These are phyloP conservation scores for Hypomyces rosellus DNA, from an alignment of 2,329 filamentous ascomycete species.

Conservation along the genomic window DNA sequence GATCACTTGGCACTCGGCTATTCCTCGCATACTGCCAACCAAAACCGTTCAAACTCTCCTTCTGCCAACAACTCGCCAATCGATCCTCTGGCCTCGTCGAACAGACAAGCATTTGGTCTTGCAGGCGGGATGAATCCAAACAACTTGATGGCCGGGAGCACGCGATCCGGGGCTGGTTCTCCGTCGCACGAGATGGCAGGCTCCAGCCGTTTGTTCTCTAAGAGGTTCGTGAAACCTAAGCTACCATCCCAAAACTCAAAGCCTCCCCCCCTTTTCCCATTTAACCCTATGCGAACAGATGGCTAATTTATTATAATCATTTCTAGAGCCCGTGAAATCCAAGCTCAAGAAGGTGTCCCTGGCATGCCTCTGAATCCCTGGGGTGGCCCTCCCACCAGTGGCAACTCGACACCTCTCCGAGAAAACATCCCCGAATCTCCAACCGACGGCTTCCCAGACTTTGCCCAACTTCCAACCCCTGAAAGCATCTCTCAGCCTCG, in stretches of 20 bases:
- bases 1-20: conserved; percentile 84
- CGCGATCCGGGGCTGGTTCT: conserved; percentile 85
- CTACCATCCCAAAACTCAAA: not conserved
- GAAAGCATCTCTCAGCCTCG: conserved; percentile 62
- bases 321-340: conserved; percentile 88
- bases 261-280: not conserved
- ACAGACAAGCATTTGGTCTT: conserved; percentile 68
- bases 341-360: conserved; percentile 84
- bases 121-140: conserved; percentile 55
- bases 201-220: conserved; percentile 74
- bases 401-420: conserved; percentile 89
- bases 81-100: conserved; percentile 57
- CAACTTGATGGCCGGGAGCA: conserved; percentile 52
- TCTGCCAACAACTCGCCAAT: conserved; percentile 75
- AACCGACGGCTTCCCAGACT: conserved; percentile 90
- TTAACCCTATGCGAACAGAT: not conserved
- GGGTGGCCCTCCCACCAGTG: conserved; percentile 94
- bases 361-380: conserved; percentile 66
- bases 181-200: conserved; percentile 84
- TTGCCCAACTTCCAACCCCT: conserved; percentile 64
- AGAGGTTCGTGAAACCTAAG: conserved; percentile 60
- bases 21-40: conserved; percentile 57
- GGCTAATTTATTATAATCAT: conserved; percentile 12
- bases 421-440: conserved; percentile 98
- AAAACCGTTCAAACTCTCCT: conserved; percentile 71